Evolutionary conservation across 164 flowering plant species (phyloP), one percentile per base, ranked within the genome.

Genomic region (Taxillus chinensis): DNA sequence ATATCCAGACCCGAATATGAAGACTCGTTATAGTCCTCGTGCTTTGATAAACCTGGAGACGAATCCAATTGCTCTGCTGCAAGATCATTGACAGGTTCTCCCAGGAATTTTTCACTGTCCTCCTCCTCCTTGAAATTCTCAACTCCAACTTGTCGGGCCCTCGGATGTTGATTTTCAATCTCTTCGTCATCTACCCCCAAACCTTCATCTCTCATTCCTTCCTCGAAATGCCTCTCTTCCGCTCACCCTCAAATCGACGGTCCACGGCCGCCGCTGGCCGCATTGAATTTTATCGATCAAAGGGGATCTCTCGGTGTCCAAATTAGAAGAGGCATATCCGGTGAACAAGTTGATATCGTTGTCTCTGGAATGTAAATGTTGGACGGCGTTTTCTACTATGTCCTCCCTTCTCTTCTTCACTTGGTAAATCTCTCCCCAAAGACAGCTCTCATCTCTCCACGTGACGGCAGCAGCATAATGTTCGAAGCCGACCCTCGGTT

Each of bases 1-100:
- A 2, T 53, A 5, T 73, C 83, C 93, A 54, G 97, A 92, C 41
- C 61, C 86, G 83, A 80, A 62, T 79, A 83, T 2, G 66, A 68
- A 37, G 72, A 62, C 38, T 59, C 80, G 12, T 76, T 79, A 41
- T 66, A 27, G 27, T 27, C 77, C 49, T 59, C 70, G 46, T 53
- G 62, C 37, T 53, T 52, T 39, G 71, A 55, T 7, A 27, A 27
- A 27, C 58, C 49, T 11, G 61, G 64, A 16, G 71, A 71, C 56
- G 37, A 53, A 53, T 53, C 56, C 37, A 53, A 17, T n/a, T 13
- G 1, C 6, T 53, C 56, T 53, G 67, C 66, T 12, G 73, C 59
- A n/a, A 58, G 79, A n/a, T 76, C 81, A 42, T 67, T 76, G 42
- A 54, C 70, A 46, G 52, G 59, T 38, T 57, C 61, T 41, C 13